A percentile compares a stretch with the other conserved stretches of the same genome.
These are phyloP conservation scores for Auricularia cornea DNA, from an alignment of 768 basidiomycete species.

Conservation along the genomic window DNA sequence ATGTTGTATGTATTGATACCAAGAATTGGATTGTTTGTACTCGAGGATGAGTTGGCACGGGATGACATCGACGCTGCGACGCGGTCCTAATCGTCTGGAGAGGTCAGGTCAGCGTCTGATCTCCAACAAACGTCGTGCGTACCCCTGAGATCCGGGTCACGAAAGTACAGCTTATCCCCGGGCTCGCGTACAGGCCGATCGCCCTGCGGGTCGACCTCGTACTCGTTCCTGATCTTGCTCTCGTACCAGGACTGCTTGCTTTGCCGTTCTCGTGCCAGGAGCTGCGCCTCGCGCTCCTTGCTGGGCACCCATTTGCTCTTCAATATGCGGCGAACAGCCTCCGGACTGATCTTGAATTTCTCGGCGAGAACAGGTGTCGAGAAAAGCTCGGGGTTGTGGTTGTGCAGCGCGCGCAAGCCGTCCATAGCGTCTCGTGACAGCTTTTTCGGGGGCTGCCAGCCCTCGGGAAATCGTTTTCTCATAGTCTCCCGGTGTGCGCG, in stretches of 20 bases:
- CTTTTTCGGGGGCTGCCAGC: constrained; percentile 72
- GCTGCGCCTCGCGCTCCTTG: constrained; percentile 28
- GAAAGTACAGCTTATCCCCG: neutral
- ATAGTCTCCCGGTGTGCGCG: neutral
- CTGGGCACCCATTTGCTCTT: constrained; percentile 65
- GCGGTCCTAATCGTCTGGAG: too few species aligned
- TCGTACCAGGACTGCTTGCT: constrained; percentile 16
- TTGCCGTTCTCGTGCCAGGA: constrained; percentile 9
- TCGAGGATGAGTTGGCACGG: too few species aligned
- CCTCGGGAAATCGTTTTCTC: neutral
- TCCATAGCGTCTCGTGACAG: constrained; percentile 81
- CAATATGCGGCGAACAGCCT: constrained; percentile 72
- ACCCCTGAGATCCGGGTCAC: neutral
- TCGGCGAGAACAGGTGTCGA: constrained; percentile 61
- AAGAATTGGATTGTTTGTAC: too few species aligned
- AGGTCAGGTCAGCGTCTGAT: too few species aligned
- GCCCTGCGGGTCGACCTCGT: neutral
- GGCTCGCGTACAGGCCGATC: neutral
- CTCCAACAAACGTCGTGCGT: neutral
- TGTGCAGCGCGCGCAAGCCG: constrained; percentile 59
- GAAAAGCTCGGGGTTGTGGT: constrained; percentile 54
- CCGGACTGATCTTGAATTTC: constrained; percentile 70
- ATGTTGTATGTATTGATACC: too few species aligned
- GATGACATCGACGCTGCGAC: too few species aligned
- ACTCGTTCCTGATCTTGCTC: neutral